Evolutionary conservation across 192 early-diverging fungal species (phyloP), one percentile per base, ranked within the genome.

Genomic region (Irineochytrium annulatum): DNA sequence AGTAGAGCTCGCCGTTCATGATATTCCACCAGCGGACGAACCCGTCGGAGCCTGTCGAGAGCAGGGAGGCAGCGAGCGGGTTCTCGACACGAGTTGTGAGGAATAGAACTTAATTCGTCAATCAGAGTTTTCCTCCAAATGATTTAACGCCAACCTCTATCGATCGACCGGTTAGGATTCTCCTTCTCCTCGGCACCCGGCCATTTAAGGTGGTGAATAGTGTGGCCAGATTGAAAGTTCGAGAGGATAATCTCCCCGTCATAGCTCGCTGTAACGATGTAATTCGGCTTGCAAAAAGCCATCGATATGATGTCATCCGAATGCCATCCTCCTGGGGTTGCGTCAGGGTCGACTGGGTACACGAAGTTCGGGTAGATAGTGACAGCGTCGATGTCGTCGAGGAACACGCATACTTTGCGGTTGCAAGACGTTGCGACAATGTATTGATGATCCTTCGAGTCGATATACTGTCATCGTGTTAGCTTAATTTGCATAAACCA

Each of bases 381-480:
- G 49, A 60, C 33, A 19, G 59, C 30, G 13, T 71, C 67, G 13
- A 66, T 56, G 35, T 70, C 59, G 46, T 77, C 82, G 2, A 71
- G 41, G 63, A 78, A 84, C 27, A 84, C 56, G 3, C 69, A 46
- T 20, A 84, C 69, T 22, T 65, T 62, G 29, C 69, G 57, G 61
- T 84, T 76, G 78, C 78, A 81, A 3, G 78, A 79, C 17, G 75
- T 74, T 16, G 72, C 69, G 30, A 82, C 52, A 33, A 84, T 73
- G 58, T 69, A 73, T 27, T 64, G 71, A 4, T 52, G 58, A 14
- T 61, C 60, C 19, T 77, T 69, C 57, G 78, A 63, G 33, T 68
- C 66, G n/a, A 80, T 76, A 55, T 74, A 82, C 73, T 78, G 51
- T 24, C n/a, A n/a, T 43, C 35, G 3, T 43, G 6, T 35, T 32